Conservation (phyloP, 83 land plant genomes). For the Picea abies region DNA sequence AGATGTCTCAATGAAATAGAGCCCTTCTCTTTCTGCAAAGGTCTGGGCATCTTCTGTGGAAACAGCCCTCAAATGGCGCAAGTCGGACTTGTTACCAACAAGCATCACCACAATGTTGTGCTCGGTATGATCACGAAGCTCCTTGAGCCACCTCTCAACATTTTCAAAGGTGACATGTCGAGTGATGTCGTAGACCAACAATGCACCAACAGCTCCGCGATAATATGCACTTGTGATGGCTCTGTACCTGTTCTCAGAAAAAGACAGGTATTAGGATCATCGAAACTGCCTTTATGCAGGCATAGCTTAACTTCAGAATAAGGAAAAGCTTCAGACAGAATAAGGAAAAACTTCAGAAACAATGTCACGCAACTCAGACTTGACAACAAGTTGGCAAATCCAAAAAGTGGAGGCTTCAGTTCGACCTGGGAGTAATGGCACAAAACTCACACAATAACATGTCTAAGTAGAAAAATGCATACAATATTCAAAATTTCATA, state of each 20-base stretch:
- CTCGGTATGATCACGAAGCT: slow-evolving; percentile 17
- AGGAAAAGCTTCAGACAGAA: no score
- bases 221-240: slow-evolving; percentile 16
- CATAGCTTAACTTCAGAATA: background rate
- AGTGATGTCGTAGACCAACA: slow-evolving; percentile 12
- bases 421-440: no score
- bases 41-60: slow-evolving; percentile 18
- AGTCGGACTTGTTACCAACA: slow-evolving; percentile 14
- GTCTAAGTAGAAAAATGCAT: no score
- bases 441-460: no score
- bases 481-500: no score
- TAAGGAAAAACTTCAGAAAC: no score
- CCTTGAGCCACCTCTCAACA: slow-evolving; percentile 19
- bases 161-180: slow-evolving; percentile 19
- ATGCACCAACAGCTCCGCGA: slow-evolving; percentile 18
- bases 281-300: background rate
- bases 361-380: no score
- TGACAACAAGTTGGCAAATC: no score
- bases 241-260: slow-evolving; percentile 13
- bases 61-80: slow-evolving; percentile 17
- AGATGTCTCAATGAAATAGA: slow-evolving; percentile 17
- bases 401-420: no score
- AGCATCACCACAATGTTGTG: slow-evolving; percentile 16
- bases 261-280: background rate
- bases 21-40: slow-evolving; percentile 15